Percentiles rank a stretch among this genome's conserved stretches.
Evolutionary conservation across 345 rosid genomes (phyloP).

Genomic region (Populus alba): DNA sequence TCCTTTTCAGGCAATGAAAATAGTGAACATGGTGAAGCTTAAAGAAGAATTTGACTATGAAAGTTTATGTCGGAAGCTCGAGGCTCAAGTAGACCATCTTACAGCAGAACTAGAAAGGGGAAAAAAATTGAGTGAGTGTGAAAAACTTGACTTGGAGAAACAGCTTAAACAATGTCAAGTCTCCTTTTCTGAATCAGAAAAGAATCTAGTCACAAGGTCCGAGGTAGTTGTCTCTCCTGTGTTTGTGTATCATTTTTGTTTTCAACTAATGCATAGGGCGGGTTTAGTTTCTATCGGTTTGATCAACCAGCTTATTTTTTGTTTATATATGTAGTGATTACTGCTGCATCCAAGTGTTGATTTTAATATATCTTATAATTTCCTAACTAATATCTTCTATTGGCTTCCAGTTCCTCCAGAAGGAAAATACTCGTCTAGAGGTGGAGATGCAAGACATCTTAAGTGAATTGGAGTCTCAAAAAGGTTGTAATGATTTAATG

Average conservation of each 20-base stretch:
- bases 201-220: constrained; percentile 54
- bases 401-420: constrained; percentile 59
- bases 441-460: constrained; percentile 47
- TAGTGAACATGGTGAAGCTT: constrained; percentile 86
- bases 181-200: constrained; percentile 48
- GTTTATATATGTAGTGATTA: neutral
- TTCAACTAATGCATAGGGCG: neutral
- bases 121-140: constrained; percentile 57
- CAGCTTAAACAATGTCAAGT: constrained; percentile 51
- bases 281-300: neutral
- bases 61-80: constrained; percentile 83
- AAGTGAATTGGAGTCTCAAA: constrained; percentile 52
- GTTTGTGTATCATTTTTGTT: constrained; percentile 15
- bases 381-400: constrained; percentile 1
- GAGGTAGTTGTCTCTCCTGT: constrained; percentile 60
- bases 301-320: neutral
- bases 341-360: constrained; percentile 8
- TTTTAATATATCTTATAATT: neutral
- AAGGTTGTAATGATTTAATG: constrained; percentile 51
- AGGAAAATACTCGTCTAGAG: constrained; percentile 59
- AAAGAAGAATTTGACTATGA: constrained; percentile 94
- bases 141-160: constrained; percentile 51
- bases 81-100: constrained; percentile 75
- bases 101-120: constrained; percentile 86
- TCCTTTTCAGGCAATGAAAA: constrained; percentile 82